Conservation (phyloP, 2,329 filamentous ascomycete species). For the Stemphylium vesicarium region DNA sequence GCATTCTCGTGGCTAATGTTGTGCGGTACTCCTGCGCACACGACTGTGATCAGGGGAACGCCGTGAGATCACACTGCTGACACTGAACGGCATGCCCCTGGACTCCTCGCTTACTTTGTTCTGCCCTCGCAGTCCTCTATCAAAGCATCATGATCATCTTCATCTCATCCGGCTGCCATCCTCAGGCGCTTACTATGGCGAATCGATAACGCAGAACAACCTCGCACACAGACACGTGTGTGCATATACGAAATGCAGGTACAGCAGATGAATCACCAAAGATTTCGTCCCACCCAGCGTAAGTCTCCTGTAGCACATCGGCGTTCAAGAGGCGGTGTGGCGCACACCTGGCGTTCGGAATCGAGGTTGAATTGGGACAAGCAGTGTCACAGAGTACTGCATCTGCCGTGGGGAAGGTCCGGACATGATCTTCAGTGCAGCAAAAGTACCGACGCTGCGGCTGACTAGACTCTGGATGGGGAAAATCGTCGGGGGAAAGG, state of each 20-base stretch:
- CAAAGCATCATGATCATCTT: not conserved
- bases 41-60: too few relatives aligned
- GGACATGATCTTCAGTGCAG: conserved; percentile 6
- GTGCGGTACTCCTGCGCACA: too few relatives aligned
- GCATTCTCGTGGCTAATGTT: too few relatives aligned
- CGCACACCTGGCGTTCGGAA: not conserved
- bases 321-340: conserved; percentile 2
- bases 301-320: not conserved
- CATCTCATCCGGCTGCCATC: not conserved
- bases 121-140: too few relatives aligned
- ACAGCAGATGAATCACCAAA: conserved; percentile 6
- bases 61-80: too few relatives aligned
- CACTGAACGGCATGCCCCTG: too few relatives aligned
- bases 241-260: conserved; percentile 1
- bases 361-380: not conserved
- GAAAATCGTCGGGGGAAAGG: too few relatives aligned
- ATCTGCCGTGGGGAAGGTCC: conserved; percentile 2
- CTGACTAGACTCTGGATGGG: not conserved
- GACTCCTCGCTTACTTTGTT: too few relatives aligned
- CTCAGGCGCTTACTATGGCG: not conserved
- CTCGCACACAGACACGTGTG: conserved; percentile 12
- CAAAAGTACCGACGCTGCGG: not conserved
- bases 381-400: conserved; percentile 10
- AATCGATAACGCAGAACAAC: conserved; percentile 13
- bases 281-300: not conserved